These are phyloP conservation scores for Cytospora chrysosperma DNA, from an alignment of 2,329 filamentous ascomycete species.

Conservation along the genomic window DNA sequence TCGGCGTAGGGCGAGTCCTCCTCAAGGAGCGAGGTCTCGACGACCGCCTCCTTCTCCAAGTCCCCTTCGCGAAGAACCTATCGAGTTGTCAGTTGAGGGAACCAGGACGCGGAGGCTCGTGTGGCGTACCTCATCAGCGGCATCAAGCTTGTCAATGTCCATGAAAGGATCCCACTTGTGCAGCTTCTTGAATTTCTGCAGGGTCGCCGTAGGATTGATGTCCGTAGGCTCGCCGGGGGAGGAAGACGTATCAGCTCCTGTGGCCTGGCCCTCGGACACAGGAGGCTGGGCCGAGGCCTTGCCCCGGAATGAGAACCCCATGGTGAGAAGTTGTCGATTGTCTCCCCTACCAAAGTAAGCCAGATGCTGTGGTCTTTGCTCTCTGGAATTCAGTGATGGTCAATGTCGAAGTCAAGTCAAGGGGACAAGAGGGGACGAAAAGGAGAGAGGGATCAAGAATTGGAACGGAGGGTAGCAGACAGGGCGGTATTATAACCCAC, in stretches of 20 bases:
- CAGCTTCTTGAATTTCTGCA: slow-evolving; percentile 44
- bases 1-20: slow-evolving; percentile 59
- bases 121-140: slow-evolving; percentile 45
- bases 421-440: too few species aligned
- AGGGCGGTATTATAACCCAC: too few species aligned
- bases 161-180: slow-evolving; percentile 59
- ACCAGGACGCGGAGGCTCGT: too few species aligned
- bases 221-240: background rate
- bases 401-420: too few species aligned
- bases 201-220: slow-evolving; percentile 14
- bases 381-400: background rate
- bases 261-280: slow-evolving; percentile 8
- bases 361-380: too few species aligned
- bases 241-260: slow-evolving; percentile 5
- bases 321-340: background rate
- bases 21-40: slow-evolving; percentile 47
- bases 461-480: too few species aligned
- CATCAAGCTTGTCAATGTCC: slow-evolving; percentile 51
- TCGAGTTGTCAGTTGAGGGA: background rate
- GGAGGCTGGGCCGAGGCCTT: slow-evolving; percentile 7
- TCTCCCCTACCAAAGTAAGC: too few species aligned
- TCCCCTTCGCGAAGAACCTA: slow-evolving; percentile 17
- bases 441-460: too few species aligned
- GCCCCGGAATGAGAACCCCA: slow-evolving; percentile 19
- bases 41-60: slow-evolving; percentile 17